These are phyloP conservation scores for Trypanosoma cruzi DNA, from an alignment of 208 protist species.

Conservation along the genomic window DNA sequence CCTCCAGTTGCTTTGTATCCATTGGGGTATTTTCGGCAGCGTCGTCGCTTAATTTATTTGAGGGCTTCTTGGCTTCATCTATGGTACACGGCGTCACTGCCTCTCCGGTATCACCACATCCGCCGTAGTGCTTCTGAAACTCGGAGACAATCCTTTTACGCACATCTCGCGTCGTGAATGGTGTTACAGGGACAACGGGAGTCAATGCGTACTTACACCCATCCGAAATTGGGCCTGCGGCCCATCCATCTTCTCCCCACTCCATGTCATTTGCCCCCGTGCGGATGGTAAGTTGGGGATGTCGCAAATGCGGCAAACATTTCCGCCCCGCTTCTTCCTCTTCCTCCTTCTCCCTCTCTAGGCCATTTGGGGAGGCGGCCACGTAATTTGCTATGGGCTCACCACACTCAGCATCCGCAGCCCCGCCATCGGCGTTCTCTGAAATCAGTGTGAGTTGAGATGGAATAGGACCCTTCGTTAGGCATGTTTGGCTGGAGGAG, in stretches of 20 bases:
- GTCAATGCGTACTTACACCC: slow-evolving; percentile 35
- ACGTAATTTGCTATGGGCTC: too few species aligned
- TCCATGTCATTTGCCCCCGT: slow-evolving; percentile 40
- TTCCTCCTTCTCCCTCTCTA: not conserved
- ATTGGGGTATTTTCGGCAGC: not conserved
- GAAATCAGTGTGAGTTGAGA: not conserved
- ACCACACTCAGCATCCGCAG: too few species aligned
- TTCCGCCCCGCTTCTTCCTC: not conserved
- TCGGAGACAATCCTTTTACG: slow-evolving; percentile 32
- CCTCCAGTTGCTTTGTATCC: not conserved
- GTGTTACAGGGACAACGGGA: slow-evolving; percentile 59
- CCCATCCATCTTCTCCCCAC: not conserved
- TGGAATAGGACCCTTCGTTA: not conserved
- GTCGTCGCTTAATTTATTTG: too few species aligned
- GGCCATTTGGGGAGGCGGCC: too few species aligned
- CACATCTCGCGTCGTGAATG: slow-evolving; percentile 34
- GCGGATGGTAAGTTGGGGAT: slow-evolving; percentile 48
- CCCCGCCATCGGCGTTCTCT: not conserved
- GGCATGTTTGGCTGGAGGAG: not conserved
- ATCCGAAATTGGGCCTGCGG: not conserved
- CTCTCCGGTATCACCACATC: not conserved
- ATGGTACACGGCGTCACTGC: not conserved
- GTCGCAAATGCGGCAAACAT: not conserved
- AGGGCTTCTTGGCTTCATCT: slow-evolving; percentile 5
- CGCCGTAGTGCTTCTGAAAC: slow-evolving; percentile 26